phyloP scores from a whole-genome alignment of 2,329 filamentous ascomycete genomes.

The Colletotrichum abscissum region DNA sequence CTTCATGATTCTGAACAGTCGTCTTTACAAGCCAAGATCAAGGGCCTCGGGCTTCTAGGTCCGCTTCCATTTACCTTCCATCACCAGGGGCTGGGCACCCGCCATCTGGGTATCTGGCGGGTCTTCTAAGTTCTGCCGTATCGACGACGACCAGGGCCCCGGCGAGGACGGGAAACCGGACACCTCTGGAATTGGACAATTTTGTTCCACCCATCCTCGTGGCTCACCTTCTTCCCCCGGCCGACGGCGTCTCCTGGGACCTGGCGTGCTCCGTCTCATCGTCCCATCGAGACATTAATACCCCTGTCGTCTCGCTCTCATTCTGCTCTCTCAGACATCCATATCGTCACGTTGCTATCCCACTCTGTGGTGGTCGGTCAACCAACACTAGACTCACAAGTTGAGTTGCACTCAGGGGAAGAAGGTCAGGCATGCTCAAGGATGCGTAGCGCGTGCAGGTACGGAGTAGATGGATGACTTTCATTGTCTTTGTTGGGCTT shows the following conservation, averaged over 20 bases:
- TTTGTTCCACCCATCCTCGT: conserved; percentile 30
- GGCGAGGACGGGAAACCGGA: conserved; percentile 3
- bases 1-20: neutral
- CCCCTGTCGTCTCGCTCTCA: neutral
- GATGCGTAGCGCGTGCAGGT: conserved; percentile 10
- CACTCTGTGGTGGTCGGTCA: neutral
- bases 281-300: neutral
- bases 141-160: conserved; percentile 26
- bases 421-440: conserved; percentile 11
- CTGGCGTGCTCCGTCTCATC: conserved; percentile 33
- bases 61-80: neutral
- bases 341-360: neutral
- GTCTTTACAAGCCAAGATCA: neutral
- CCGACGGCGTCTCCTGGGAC: conserved; percentile 29
- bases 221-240: conserved; percentile 28
- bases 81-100: conserved; percentile 19
- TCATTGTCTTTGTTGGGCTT: conserved; percentile 28
- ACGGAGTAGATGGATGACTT: conserved; percentile 18
- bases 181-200: conserved; percentile 34
- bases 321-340: neutral
- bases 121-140: conserved; percentile 19
- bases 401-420: neutral
- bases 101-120: conserved; percentile 25
- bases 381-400: neutral
- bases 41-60: conserved; percentile 7